phyloP scores from a whole-genome alignment of 106 monocot species.

The Platanthera zijinensis region DNA sequence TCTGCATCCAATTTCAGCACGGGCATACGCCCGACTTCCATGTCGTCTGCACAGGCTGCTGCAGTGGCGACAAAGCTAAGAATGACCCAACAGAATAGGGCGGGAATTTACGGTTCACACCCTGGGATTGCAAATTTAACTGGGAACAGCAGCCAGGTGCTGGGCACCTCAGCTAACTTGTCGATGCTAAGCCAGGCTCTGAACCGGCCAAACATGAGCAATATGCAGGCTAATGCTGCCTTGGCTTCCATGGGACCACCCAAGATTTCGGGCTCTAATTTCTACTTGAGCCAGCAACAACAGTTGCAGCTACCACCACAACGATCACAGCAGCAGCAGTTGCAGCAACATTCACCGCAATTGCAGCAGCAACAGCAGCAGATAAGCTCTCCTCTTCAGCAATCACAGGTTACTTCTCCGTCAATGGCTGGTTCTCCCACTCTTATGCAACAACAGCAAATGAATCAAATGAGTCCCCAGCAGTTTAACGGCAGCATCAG shows the following conservation, averaged over 20 bases:
- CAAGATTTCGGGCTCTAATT: slow-evolving; percentile 51
- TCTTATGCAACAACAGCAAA: slow-evolving; percentile 37
- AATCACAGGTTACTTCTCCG: slow-evolving; percentile 43
- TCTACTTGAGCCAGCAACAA: slow-evolving; percentile 48
- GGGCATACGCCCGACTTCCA: slow-evolving; percentile 29
- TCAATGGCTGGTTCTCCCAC: slow-evolving; percentile 31
- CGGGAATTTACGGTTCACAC: slow-evolving; percentile 31
- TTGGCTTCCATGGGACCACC: slow-evolving; percentile 86
- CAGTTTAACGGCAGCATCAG: slow-evolving; percentile 30
- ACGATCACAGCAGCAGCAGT: slow-evolving; percentile 25
- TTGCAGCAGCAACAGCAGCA: slow-evolving; percentile 26
- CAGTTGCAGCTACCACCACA: slow-evolving; percentile 25
- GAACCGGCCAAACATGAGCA: slow-evolving; percentile 46
- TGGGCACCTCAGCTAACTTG: slow-evolving; percentile 45
- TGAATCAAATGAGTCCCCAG: slow-evolving; percentile 42
- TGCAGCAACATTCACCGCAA: slow-evolving; percentile 26
- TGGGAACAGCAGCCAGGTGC: slow-evolving; percentile 57
- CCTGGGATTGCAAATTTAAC: slow-evolving; percentile 31
- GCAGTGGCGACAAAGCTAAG: slow-evolving; percentile 22
- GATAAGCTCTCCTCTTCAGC: slow-evolving; percentile 55
- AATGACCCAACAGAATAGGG: slow-evolving; percentile 36
- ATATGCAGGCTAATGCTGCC: slow-evolving; percentile 37
- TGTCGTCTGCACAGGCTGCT: slow-evolving; percentile 24
- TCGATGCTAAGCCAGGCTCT: slow-evolving; percentile 60
- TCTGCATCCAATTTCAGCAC: slow-evolving; percentile 37